These are phyloP conservation scores for Aspergillus sp. DNA, from an alignment of 2,329 filamentous ascomycete species.

Conservation along the genomic window DNA sequence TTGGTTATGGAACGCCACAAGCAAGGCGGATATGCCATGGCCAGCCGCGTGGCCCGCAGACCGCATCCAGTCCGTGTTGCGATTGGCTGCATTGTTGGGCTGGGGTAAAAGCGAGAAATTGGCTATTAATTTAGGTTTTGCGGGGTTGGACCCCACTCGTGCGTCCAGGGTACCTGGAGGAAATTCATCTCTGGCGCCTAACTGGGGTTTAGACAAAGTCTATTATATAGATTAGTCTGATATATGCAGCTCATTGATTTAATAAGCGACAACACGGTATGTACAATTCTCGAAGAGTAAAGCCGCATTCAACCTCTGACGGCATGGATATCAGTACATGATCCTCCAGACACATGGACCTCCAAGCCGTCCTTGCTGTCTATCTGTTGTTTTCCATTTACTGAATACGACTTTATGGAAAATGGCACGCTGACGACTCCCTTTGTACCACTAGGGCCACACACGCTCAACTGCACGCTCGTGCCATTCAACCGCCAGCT, in stretches of 20 bases:
- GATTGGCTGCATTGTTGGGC: not conserved
- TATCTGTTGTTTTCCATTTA: not conserved
- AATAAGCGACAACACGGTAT: not conserved
- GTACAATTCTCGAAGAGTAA: not conserved
- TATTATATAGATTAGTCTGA: too few relatives aligned
- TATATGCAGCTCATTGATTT: too few relatives aligned
- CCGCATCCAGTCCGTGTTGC: not conserved
- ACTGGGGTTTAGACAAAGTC: too few relatives aligned
- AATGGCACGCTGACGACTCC: not conserved
- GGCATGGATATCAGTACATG: not conserved
- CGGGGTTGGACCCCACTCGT: not conserved
- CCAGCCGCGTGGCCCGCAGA: not conserved
- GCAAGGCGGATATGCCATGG: not conserved
- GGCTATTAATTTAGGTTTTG: not conserved
- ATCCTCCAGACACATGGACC: not conserved
- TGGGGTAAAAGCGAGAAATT: not conserved
- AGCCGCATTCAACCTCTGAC: not conserved
- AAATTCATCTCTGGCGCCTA: too few relatives aligned
- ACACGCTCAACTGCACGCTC: not conserved
- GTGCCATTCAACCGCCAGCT: not conserved
- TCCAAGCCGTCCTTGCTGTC: not conserved
- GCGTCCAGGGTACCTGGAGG: too few relatives aligned
- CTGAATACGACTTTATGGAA: not conserved
- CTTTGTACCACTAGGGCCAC: not conserved
- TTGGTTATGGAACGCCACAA: not conserved